Percentiles rank a stretch among this genome's conserved stretches.
Conservation (phyloP, 1,139 yeast species). For the Taphrina deformans region DNA sequence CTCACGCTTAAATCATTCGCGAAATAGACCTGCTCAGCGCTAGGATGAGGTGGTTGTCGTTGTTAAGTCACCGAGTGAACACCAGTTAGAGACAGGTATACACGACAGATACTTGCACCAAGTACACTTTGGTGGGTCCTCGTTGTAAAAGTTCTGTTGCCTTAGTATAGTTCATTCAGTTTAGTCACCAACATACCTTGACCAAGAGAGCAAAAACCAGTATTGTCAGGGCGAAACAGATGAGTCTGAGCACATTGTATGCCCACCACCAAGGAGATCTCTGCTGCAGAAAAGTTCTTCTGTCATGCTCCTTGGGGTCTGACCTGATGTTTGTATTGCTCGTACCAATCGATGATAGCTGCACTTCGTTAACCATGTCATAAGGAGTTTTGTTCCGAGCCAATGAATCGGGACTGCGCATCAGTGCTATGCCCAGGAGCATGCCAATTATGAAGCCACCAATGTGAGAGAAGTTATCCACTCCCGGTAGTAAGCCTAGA, state of each 20-base stretch:
- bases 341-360: slow-evolving; percentile 34
- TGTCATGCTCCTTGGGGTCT: slow-evolving; percentile 36
- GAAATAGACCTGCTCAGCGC: no score
- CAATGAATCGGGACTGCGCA: slow-evolving; percentile 56
- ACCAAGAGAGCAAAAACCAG: slow-evolving; percentile 56
- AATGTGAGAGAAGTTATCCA: slow-evolving; percentile 74
- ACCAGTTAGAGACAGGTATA: slow-evolving; percentile 42
- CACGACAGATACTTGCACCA: slow-evolving; percentile 79
- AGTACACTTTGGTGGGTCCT: slow-evolving; percentile 4
- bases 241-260: slow-evolving; percentile 57
- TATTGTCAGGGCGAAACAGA: slow-evolving; percentile 53
- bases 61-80: slow-evolving; percentile 13
- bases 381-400: slow-evolving; percentile 36
- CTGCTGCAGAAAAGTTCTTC: slow-evolving; percentile 38
- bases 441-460: slow-evolving; percentile 74
- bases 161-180: slow-evolving; percentile 39
- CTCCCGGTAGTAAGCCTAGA: slow-evolving; percentile 68
- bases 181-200: slow-evolving; percentile 56
- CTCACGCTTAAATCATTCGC: no score
- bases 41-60: slow-evolving; percentile 1
- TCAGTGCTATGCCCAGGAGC: slow-evolving; percentile 54
- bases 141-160: slow-evolving; percentile 22
- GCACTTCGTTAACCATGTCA: slow-evolving; percentile 38
- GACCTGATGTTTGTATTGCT: not conserved
- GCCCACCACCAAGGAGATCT: slow-evolving; percentile 51